Base-by-base conservation (phyloP, 495 filamentous ascomycete genomes). In the Apodospora peruviana region DNA sequence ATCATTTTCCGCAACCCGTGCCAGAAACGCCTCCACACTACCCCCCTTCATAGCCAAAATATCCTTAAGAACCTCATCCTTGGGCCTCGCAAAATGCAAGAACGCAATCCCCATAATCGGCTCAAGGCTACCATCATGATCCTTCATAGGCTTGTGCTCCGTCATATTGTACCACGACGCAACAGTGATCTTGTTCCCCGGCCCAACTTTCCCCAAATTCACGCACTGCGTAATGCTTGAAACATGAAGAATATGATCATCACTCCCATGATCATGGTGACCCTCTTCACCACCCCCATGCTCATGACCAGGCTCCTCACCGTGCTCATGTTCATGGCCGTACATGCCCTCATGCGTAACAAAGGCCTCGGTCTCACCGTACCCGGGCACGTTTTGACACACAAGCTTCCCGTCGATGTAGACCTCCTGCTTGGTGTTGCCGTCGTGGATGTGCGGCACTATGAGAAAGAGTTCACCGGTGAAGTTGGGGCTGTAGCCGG, bases 41-140 rank as follows among this genome's bases (percentile, higher is more conserved):
- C 32, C 32, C 3, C 12, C 1, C 44, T 23, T 23, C 44, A 47
- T 47, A 2, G 35, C 35, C 22, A 44, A 17, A 21, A 53, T 47
- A 8, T 47, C 44, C 38, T 20, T 29, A 0, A 48, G 7, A 1
- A 19, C 50, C 24, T 48, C 50, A 16, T 24, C 45, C 20, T 22
- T 14, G 18, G 44, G 44, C n/a, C 50, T n/a, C 4, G 43, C 50
- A 12, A 53, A 27, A 4, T 53, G 45, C 50, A 53, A 22, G 21
- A 53, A 53, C 45, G 47, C 43, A 19, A 53, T 53, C 25, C 18
- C 50, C 50, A 53, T 53, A 17, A 53, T 43, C 4, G 37, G 24
- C 44, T 53, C 50, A 27, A 36, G 23, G 25, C 9, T n/a, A 5
- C 50, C 50, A 24, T 42, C 39, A 21, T 43, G 50, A 22, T 43